Evolutionary conservation across 2,329 filamentous ascomycete species (phyloP).

Genomic region (Ascochyta clinopodiicola): DNA sequence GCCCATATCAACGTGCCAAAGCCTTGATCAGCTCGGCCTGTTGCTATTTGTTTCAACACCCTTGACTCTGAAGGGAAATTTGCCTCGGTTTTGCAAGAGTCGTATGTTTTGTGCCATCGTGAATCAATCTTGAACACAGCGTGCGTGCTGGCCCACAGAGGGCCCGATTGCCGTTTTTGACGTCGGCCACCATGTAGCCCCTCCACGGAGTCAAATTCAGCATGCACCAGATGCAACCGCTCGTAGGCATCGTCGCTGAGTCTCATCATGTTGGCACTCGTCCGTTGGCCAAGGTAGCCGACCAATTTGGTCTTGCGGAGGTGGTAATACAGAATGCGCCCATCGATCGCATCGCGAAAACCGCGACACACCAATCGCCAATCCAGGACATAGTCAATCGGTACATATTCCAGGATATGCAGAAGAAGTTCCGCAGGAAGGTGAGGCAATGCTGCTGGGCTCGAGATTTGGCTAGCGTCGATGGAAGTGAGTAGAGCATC

Average conservation of each 20-base stretch:
- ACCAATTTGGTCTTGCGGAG: slow-evolving; percentile 31
- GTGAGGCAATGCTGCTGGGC: slow-evolving; percentile 16
- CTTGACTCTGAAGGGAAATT: not conserved
- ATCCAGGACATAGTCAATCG: slow-evolving; percentile 34
- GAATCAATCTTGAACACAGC: slow-evolving; percentile 31
- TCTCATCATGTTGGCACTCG: not conserved
- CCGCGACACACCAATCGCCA: slow-evolving; percentile 40
- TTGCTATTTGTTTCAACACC: slow-evolving; percentile 15
- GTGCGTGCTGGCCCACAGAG: slow-evolving; percentile 24
- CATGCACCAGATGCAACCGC: slow-evolving; percentile 22
- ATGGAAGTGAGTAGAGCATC: slow-evolving; percentile 37
- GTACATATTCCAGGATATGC: slow-evolving; percentile 36
- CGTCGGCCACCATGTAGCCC: not conserved
- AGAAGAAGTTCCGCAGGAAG: slow-evolving; percentile 42
- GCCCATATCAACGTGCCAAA: slow-evolving; percentile 36
- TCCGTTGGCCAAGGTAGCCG: slow-evolving; percentile 26
- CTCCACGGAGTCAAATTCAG: slow-evolving; percentile 17
- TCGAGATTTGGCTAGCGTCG: slow-evolving; percentile 33
- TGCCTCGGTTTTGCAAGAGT: not conserved
- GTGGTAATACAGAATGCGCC: slow-evolving; percentile 31
- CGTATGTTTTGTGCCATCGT: no score
- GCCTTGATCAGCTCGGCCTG: slow-evolving; percentile 9
- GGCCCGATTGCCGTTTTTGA: not conserved
- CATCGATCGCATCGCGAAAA: slow-evolving; percentile 43
- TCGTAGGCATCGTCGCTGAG: slow-evolving; percentile 28